These are phyloP conservation scores for Gonapodya prolifera DNA, from an alignment of 192 early-diverging fungal species.

Conservation along the genomic window DNA sequence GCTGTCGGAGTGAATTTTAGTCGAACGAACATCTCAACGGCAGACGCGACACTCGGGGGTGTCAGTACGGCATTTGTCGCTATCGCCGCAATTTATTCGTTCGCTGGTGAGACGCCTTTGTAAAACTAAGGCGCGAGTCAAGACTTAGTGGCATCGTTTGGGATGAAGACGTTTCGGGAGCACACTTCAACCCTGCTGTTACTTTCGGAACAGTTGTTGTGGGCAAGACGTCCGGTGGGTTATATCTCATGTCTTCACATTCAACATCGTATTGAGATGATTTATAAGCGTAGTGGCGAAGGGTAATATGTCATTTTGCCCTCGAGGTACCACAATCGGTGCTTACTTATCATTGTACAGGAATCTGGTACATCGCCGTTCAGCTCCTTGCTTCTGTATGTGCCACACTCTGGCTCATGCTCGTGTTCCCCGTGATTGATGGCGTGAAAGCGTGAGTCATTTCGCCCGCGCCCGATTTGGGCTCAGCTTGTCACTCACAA, in stretches of 20 bases:
- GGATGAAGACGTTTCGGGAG: constrained; percentile 36
- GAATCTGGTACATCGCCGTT: constrained; percentile 37
- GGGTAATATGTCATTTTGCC: constrained; percentile 11
- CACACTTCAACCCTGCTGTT: constrained; percentile 54
- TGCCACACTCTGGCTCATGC: constrained; percentile 29
- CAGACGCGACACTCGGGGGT: constrained; percentile 18
- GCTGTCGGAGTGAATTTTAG: not conserved
- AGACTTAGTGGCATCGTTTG: not conserved
- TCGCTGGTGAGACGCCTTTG: constrained; percentile 27
- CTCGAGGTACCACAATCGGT: not conserved
- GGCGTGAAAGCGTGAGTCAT: not conserved
- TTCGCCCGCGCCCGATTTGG: not conserved
- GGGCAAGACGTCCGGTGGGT: constrained; percentile 21
- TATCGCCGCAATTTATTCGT: constrained; percentile 48
- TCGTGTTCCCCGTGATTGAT: constrained; percentile 29
- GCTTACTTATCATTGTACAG: not conserved
- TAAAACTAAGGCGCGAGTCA: too few relatives aligned
- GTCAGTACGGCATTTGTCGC: constrained; percentile 31
- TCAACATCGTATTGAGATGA: not conserved
- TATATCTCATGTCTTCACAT: not conserved
- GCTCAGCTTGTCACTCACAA: not conserved
- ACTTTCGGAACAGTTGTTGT: constrained; percentile 42
- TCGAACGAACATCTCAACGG: not conserved
- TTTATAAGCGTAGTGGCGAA: constrained; percentile 26
- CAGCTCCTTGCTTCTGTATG: constrained; percentile 37